Percentiles rank a stretch among this genome's conserved stretches.
Evolutionary conservation across 2,329 filamentous ascomycete genomes (phyloP).

Genomic region (Apiospora rasikravindrae): DNA sequence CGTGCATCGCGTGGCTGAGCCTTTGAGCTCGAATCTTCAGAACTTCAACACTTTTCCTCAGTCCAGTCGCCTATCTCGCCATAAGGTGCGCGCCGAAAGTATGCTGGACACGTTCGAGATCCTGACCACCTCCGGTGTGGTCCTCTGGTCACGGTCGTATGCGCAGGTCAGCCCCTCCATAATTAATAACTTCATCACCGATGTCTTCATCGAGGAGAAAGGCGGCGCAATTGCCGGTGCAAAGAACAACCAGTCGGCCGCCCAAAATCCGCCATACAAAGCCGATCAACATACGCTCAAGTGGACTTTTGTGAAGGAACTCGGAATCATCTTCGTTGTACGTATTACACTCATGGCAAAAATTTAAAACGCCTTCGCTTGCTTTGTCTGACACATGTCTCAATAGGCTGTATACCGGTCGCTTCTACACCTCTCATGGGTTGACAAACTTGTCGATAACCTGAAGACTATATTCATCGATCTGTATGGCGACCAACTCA

Average conservation of each 20-base stretch:
- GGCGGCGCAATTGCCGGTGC: slow-evolving; percentile 62
- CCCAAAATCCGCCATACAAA: slow-evolving; percentile 76
- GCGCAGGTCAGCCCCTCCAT: slow-evolving; percentile 79
- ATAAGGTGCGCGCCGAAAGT: slow-evolving; percentile 27
- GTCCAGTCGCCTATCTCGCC: neutral
- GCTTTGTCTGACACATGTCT: slow-evolving; percentile 26
- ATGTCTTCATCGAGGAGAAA: slow-evolving; percentile 98
- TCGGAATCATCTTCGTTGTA: slow-evolving; percentile 95
- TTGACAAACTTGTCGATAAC: slow-evolving; percentile 95
- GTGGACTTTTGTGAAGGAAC: slow-evolving; percentile 90
- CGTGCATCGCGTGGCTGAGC: slow-evolving; percentile 14
- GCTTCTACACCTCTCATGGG: slow-evolving; percentile 92
- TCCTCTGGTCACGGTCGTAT: slow-evolving; percentile 93
- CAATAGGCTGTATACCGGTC: slow-evolving; percentile 92
- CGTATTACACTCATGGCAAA: slow-evolving; percentile 32
- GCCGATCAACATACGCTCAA: slow-evolving; percentile 94
- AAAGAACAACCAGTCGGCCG: slow-evolving; percentile 63
- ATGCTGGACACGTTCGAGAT: slow-evolving; percentile 99
- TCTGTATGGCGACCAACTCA: slow-evolving; percentile 87
- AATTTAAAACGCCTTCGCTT: slow-evolving; percentile 20
- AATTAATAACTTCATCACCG: slow-evolving; percentile 92
- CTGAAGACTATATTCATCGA: slow-evolving; percentile 91
- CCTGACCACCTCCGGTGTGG: slow-evolving; percentile 91
- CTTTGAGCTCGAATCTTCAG: slow-evolving; percentile 5
- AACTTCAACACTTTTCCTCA: neutral